Evolutionary conservation across 164 flowering plant genomes (phyloP).

Genomic region (Stephania yunnanensis): DNA sequence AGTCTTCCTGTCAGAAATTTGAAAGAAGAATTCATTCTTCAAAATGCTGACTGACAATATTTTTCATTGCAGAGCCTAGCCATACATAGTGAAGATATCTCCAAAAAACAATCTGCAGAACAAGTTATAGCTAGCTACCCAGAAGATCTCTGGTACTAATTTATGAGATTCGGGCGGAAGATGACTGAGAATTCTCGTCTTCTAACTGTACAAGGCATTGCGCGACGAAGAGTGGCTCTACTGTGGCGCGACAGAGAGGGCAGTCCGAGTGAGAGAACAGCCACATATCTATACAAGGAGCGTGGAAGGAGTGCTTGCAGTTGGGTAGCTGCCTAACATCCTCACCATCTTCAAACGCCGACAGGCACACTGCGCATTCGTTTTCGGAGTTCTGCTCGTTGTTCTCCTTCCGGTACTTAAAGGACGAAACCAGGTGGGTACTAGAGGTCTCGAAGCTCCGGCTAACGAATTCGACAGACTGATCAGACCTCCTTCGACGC

Average conservation of each 20-base stretch:
- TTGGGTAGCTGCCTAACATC: constrained; percentile 23
- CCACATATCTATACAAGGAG: constrained; percentile 45
- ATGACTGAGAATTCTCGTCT: constrained; percentile 15
- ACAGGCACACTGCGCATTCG: constrained; percentile 37
- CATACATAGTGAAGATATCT: neutral
- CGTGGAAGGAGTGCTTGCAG: constrained; percentile 36
- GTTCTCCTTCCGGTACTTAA: constrained; percentile 11
- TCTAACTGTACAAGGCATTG: neutral
- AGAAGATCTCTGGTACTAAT: constrained; percentile 9
- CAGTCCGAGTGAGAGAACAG: constrained; percentile 35
- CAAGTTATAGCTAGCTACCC: neutral
- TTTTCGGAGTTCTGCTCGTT: constrained; percentile 1
- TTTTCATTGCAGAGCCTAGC: neutral
- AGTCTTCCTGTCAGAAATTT: neutral
- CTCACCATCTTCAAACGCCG: constrained; percentile 33
- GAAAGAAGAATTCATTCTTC: neutral
- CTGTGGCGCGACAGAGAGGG: constrained; percentile 34
- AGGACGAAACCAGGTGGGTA: neutral
- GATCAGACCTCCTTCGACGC: constrained; percentile 4
- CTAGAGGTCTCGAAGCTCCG: constrained; percentile 1
- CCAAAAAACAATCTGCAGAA: neutral
- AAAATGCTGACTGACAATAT: neutral
- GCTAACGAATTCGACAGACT: neutral
- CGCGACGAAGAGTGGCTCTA: constrained; percentile 8
- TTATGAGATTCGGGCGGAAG: constrained; percentile 7